Evolutionary conservation across 208 protist species (phyloP).

Genomic region (Naegleria lovaniensis): DNA sequence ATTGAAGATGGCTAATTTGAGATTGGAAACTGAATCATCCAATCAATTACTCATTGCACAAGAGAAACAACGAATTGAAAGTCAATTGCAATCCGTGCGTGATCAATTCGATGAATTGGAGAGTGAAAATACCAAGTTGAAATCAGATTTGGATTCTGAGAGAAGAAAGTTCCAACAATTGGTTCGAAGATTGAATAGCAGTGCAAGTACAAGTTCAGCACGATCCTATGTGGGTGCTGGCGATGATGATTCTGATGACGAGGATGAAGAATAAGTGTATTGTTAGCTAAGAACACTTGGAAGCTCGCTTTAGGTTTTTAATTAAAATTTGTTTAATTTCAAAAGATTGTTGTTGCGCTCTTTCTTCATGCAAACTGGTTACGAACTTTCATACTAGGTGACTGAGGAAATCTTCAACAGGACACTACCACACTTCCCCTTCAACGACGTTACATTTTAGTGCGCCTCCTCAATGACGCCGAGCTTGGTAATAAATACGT

Average conservation of each 20-base stretch:
- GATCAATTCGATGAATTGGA: background rate
- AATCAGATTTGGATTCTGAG: background rate
- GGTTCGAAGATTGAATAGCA: background rate
- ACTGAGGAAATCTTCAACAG: too few relatives aligned
- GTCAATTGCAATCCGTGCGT: background rate
- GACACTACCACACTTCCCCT: too few relatives aligned
- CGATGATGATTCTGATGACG: background rate
- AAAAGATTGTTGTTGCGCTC: too few relatives aligned
- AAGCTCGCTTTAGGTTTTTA: too few relatives aligned
- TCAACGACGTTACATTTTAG: too few relatives aligned
- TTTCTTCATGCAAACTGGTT: too few relatives aligned
- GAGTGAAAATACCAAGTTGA: background rate
- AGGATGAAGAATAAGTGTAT: background rate
- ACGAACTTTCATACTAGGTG: too few relatives aligned
- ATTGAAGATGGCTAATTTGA: background rate
- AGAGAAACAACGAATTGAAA: background rate
- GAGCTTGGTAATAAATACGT: too few relatives aligned
- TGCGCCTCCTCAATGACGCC: too few relatives aligned
- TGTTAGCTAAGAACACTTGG: too few relatives aligned
- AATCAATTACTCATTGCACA: background rate
- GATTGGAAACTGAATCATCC: background rate
- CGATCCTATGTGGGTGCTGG: background rate
- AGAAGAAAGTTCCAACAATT: slow-evolving; percentile 13
- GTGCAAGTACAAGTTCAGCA: background rate
- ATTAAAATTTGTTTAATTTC: too few relatives aligned